Evolutionary conservation across 1,284 basidiomycete genomes (phyloP), one percentile per base, ranked within the genome.

Genomic region (Athelia psychrophila): DNA sequence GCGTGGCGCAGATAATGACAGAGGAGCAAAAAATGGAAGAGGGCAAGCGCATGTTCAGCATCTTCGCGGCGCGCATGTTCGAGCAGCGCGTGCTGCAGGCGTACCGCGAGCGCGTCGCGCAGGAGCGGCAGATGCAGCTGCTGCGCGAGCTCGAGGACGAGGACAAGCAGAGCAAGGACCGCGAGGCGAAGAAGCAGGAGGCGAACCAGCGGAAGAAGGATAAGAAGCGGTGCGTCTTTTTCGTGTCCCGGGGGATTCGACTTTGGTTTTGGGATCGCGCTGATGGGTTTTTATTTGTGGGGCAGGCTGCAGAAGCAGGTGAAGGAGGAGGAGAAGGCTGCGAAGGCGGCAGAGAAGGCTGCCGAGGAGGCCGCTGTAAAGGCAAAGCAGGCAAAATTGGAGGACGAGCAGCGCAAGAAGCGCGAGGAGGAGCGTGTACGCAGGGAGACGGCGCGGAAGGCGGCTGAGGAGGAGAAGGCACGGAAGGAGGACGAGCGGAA

Each of bases 151-250:
- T 96, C 27, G 93, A 95, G 66, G 91, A 93, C 62, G 93, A 96
- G 71, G 89, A 94, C 64, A 84, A 86, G 66, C 72, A 80, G 47
- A 79, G 84, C 48, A 85, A 85, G 62, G 91, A 94, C 62, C 82
- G 84, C 59, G 95, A 98, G 74, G 91, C 88, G 54, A 96, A 97
- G 80, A 95, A 95, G 73, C 88, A 91, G 68, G 92, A 85, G 58
- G 93, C 97, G 73, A 95, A 95, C 70, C 93, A 98, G 81, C 95
- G 94, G 79, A 98, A 98, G 84, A 98, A 98, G 79, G 95, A 96
- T 69, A 96, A 96, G 86, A 92, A 91, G 77, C 86, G 78, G 91
- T 93, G 59, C 27, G 80, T 71, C 5, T 15, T 15, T 35, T 49
- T 51, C 42, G 47, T 56, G 51, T 57, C 56, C 48, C 48, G 40